phyloP scores from a whole-genome alignment of 805 yeast genomes.

The Barnettozyma pratensis region DNA sequence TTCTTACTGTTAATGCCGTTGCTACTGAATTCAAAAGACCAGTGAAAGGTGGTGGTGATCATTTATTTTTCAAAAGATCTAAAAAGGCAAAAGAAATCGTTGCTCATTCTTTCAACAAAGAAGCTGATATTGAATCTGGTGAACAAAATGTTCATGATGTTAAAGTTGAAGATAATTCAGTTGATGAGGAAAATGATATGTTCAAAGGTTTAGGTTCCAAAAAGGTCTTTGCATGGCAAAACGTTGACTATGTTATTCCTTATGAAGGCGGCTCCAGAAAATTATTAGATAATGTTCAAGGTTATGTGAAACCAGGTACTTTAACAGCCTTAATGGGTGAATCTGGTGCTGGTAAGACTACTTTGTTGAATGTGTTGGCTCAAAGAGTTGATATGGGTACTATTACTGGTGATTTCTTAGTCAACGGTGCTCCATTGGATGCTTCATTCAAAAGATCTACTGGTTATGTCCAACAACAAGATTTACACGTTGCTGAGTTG shows the following conservation, averaged over 20 bases:
- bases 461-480: conserved; percentile 38
- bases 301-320: conserved; percentile 28
- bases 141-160: conserved; percentile 12
- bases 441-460: conserved; percentile 56
- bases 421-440: conserved; percentile 52
- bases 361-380: conserved; percentile 21
- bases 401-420: conserved; percentile 24
- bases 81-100: conserved; percentile 1
- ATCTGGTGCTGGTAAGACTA: conserved; percentile 13
- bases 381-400: conserved; percentile 52
- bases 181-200: conserved; percentile 5
- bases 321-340: conserved; percentile 63
- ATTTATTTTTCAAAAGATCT: conserved; percentile 51
- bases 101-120: neutral
- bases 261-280: conserved; percentile 32
- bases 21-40: conserved; percentile 49
- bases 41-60: conserved; percentile 28
- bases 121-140: conserved; percentile 27
- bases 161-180: neutral
- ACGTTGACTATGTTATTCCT: conserved; percentile 30
- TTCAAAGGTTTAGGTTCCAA: conserved; percentile 26
- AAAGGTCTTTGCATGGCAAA: conserved; percentile 28
- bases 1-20: conserved; percentile 45
- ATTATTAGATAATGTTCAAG: conserved; percentile 9
- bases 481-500: conserved; percentile 48